These are phyloP conservation scores for Echites panduratus DNA, from an alignment of 257 asterid genomes.

Conservation along the genomic window DNA sequence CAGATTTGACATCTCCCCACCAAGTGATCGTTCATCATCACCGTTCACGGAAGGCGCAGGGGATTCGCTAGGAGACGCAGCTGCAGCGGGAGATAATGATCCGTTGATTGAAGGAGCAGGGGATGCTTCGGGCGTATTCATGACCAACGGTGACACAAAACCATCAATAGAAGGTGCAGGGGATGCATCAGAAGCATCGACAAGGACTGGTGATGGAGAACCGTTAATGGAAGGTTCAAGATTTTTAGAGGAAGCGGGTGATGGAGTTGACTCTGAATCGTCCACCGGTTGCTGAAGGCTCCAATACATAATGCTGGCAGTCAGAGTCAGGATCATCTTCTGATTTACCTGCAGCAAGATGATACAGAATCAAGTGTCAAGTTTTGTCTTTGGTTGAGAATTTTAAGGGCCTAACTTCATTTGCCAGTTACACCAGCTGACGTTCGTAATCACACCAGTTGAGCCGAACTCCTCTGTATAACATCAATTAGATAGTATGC, in stretches of 20 bases:
- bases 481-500: not conserved
- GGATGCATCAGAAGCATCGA: conserved; percentile 25
- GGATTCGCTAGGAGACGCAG: conserved; percentile 31
- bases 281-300: conserved; percentile 83
- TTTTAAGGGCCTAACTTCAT: not conserved
- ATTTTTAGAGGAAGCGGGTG: conserved; percentile 26
- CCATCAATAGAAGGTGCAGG: conserved; percentile 38
- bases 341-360: conserved; percentile 70
- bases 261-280: conserved; percentile 61
- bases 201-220: conserved; percentile 30
- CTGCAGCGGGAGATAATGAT: conserved; percentile 22
- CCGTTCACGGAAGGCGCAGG: conserved; percentile 47
- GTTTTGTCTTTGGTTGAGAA: not conserved
- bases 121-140: conserved; percentile 33
- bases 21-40: conserved; percentile 43
- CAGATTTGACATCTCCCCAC: conserved; percentile 45
- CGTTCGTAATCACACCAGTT: no score
- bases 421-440: not conserved
- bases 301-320: conserved; percentile 95
- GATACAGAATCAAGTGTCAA: not conserved
- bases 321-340: conserved; percentile 92
- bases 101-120: conserved; percentile 37
- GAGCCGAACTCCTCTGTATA: not conserved
- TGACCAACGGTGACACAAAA: conserved; percentile 32
- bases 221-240: conserved; percentile 41